Conservation (phyloP, 2,329 filamentous ascomycete genomes). For the Colletotrichum tropicale region DNA sequence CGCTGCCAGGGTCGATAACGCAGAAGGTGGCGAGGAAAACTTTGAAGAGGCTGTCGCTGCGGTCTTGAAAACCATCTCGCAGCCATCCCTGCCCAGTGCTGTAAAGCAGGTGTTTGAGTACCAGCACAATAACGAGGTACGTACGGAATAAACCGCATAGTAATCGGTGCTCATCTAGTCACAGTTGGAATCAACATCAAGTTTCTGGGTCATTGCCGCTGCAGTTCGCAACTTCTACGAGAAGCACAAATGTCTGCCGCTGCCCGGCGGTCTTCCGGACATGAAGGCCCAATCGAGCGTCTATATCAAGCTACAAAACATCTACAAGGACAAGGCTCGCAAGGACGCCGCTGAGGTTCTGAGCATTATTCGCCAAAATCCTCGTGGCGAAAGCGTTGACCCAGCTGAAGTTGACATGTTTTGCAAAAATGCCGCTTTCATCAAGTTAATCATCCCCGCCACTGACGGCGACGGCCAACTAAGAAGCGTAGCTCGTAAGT, state of each 20-base stretch:
- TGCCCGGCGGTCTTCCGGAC: slow-evolving; percentile 88
- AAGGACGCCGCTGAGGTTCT: slow-evolving; percentile 79
- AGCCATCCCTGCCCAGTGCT: slow-evolving; percentile 68
- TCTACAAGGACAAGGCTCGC: slow-evolving; percentile 90
- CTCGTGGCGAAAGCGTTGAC: slow-evolving; percentile 60
- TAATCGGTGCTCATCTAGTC: slow-evolving; percentile 20
- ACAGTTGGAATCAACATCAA: slow-evolving; percentile 52
- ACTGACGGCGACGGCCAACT: slow-evolving; percentile 49
- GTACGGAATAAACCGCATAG: slow-evolving; percentile 42
- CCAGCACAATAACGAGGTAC: slow-evolving; percentile 54
- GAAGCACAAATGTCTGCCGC: slow-evolving; percentile 74
- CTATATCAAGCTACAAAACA: slow-evolving; percentile 88
- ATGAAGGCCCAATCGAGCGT: slow-evolving; percentile 96
- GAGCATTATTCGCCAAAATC: slow-evolving; percentile 59
- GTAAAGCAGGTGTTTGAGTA: slow-evolving; percentile 82
- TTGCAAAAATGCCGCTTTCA: slow-evolving; percentile 93
- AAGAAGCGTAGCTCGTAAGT: slow-evolving; percentile 60
- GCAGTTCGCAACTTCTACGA: slow-evolving; percentile 80
- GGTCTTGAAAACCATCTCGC: slow-evolving; percentile 84
- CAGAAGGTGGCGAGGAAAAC: slow-evolving; percentile 94
- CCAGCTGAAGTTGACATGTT: slow-evolving; percentile 84
- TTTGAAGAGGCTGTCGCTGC: slow-evolving; percentile 90
- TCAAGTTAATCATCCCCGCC: slow-evolving; percentile 78
- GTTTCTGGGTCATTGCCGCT: slow-evolving; percentile 88
- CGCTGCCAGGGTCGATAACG: slow-evolving; percentile 71